Base-by-base conservation (phyloP, 1,139 yeast genomes). In the Kurtzmaniella quercitrusa region DNA sequence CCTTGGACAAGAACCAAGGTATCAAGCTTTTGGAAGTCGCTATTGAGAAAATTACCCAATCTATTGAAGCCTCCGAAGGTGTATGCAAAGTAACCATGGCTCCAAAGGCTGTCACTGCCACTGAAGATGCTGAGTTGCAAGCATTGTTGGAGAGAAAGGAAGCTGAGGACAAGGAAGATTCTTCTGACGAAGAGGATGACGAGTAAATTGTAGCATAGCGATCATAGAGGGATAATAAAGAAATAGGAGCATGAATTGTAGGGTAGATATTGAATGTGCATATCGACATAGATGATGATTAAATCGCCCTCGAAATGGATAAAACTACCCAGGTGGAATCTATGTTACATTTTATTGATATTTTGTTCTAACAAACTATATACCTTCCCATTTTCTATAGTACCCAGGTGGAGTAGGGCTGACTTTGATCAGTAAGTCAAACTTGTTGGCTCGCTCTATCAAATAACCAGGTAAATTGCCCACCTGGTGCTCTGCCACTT, bases 101-200 rank as follows among this genome's bases (percentile, higher is more conserved):
- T 57, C 98, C 98, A 60, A 91, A 91, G 81, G 97, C 98, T 40
- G 98, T 93, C 53, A 89, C 97, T 48, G 98, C 96, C 49, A 87
- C 93, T 49, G 99, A 93, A 66, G 99, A 93, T 66, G 98, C 97
- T 48, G 98, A 91, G 70, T 81, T 93, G 62, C 96, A 90, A 68
- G 96, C 96, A 52, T 76, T 93, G 55, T 85, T 93, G 81, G 77
- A 73, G 54, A 67, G 73, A 51, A 73, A 73, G 56, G 77, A 70
- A 57, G 75, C 70, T 45, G 78, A 72, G 51, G 77, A 73, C 44
- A 67, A 66, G 53, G 71, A 65, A 25, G 63, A 71, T 40, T 68
- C 73, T 38, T 74, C 68, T 45, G 77, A 71, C 45, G 77, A 70
- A 49, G 76, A 72, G 33, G 75, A 69, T 37, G 64, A 65, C 46